Base-by-base conservation (phyloP, 1,284 basidiomycete species). In the Marasmius fiardii region DNA sequence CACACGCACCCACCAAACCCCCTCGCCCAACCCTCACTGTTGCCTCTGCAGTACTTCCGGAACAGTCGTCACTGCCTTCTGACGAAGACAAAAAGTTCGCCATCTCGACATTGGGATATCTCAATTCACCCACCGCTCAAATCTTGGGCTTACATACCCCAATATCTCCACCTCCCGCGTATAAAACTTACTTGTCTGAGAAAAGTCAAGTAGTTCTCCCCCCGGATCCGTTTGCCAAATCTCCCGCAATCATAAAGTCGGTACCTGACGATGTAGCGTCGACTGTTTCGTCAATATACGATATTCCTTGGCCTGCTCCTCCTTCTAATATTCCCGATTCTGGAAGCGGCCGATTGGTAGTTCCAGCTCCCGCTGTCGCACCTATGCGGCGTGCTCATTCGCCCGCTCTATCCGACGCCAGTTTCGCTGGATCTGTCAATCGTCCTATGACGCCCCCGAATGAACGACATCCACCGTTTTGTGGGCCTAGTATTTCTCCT, bases 71-170 rank as follows among this genome's bases (percentile, higher is more conserved):
- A n/a, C 65, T 8, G 58, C 60, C 12, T 58, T n/a, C 68, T 7
- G 67, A 68, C 5, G 70, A 74, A 8, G 79, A 82, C 54, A 70
- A 71, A 6, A 68, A 69, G 0, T 82, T 82, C 65, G 71, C 75
- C 51, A 69, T 67, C n/a, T 78, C 77, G 6, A 80, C 80, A 1
- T 57, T 79, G 31, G 68, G 70, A 18, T 82, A 81, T 60, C 65
- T 77, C n/a, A 67, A 67, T 18, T 75, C 71, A 10, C 72, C 74
- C 2, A 65, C 71, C 0, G 73, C 74, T 8, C 69, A 69, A 52
- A 61, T 69, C 0, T 66, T 76, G 2, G 75, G 74, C 16, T 64
- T 73, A 20, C 53, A 61, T 1, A 51, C 65, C 12, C 60, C 60
- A 8, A 28, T 65, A 31, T 53, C 65, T 2, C 66, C 69, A 18